These are phyloP conservation scores for Talinum fruticosum DNA, from an alignment of 148 eudicot genomes.

Conservation along the genomic window DNA sequence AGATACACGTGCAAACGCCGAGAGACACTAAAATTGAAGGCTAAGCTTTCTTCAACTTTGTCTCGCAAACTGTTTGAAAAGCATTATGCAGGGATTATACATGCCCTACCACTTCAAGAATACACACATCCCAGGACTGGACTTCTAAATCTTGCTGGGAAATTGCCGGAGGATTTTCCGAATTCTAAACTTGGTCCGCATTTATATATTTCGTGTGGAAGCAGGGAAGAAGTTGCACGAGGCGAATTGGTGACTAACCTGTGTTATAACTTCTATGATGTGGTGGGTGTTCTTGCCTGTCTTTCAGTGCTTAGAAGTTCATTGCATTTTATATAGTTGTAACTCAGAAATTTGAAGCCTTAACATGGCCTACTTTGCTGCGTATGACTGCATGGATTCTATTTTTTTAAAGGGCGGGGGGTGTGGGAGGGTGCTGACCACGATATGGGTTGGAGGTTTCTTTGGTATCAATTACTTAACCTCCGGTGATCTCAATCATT, in stretches of 20 bases:
- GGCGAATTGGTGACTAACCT: conserved; percentile 67
- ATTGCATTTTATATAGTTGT: neutral
- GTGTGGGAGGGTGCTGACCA: too few species aligned
- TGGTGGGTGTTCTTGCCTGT: conserved; percentile 39
- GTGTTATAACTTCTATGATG: conserved; percentile 53
- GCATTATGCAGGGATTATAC: conserved; percentile 52
- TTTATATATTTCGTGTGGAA: conserved; percentile 61
- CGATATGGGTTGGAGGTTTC: neutral
- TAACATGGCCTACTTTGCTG: too few species aligned
- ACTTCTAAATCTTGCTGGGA: conserved; percentile 64
- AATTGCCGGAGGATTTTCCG: conserved; percentile 48
- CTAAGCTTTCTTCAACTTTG: conserved; percentile 56
- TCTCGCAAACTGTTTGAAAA: conserved; percentile 53
- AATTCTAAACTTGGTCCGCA: conserved; percentile 67
- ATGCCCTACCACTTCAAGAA: conserved; percentile 68
- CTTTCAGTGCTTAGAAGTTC: neutral
- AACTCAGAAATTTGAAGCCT: neutral
- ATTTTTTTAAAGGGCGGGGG: too few species aligned
- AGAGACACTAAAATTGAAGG: conserved; percentile 58
- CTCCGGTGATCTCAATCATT: neutral
- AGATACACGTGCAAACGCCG: conserved; percentile 40
- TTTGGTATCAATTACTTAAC: neutral
- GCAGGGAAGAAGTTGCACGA: conserved; percentile 57
- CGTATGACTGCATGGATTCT: too few species aligned
- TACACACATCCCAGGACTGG: conserved; percentile 67